A percentile compares a stretch with the other conserved stretches of the same genome.
Conservation (phyloP, 305 asterid species). For the Rubia peregrina region DNA sequence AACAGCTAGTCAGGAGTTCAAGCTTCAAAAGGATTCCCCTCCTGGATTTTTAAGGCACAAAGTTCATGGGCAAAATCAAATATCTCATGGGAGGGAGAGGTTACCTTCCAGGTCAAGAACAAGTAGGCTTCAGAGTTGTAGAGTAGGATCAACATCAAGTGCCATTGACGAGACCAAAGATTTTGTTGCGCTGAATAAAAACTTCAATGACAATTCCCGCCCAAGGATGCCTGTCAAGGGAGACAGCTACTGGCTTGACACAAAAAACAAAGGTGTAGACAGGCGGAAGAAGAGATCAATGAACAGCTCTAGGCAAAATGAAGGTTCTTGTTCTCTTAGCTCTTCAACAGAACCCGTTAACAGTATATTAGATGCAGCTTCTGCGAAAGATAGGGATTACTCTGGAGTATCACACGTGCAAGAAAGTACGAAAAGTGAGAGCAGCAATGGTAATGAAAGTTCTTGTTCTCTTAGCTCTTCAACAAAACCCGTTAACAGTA, state of each 20-base stretch:
- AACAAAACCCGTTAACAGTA: slow-evolving; percentile 20
- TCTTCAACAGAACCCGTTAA: slow-evolving; percentile 21
- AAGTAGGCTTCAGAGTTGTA: slow-evolving; percentile 23
- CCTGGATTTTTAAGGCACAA: slow-evolving; percentile 27
- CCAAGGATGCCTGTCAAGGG: slow-evolving; percentile 30
- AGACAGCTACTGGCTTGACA: slow-evolving; percentile 40
- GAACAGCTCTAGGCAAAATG: slow-evolving; percentile 40
- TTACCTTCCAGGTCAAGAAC: slow-evolving; percentile 35
- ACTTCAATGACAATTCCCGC: slow-evolving; percentile 25
- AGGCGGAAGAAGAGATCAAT: slow-evolving; percentile 53
- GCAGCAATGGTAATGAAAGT: slow-evolving; percentile 22
- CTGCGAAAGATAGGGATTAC: slow-evolving; percentile 27
- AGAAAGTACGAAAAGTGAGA: slow-evolving; percentile 22
- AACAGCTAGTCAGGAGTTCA: slow-evolving; percentile 22
- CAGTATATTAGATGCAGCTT: slow-evolving; percentile 20
- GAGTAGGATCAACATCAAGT: slow-evolving; percentile 25
- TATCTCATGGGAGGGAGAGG: slow-evolving; percentile 28
- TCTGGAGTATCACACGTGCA: slow-evolving; percentile 24
- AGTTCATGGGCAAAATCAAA: slow-evolving; percentile 34
- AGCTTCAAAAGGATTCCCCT: slow-evolving; percentile 28
- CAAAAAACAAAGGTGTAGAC: slow-evolving; percentile 35
- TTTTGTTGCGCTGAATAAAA: slow-evolving; percentile 28
- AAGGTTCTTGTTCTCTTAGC: slow-evolving; percentile 28
- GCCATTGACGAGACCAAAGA: slow-evolving; percentile 27
- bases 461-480: slow-evolving; percentile 24